Evolutionary conservation across 139 green algal genomes (phyloP).

Genomic region (Volvox reticuliferus): DNA sequence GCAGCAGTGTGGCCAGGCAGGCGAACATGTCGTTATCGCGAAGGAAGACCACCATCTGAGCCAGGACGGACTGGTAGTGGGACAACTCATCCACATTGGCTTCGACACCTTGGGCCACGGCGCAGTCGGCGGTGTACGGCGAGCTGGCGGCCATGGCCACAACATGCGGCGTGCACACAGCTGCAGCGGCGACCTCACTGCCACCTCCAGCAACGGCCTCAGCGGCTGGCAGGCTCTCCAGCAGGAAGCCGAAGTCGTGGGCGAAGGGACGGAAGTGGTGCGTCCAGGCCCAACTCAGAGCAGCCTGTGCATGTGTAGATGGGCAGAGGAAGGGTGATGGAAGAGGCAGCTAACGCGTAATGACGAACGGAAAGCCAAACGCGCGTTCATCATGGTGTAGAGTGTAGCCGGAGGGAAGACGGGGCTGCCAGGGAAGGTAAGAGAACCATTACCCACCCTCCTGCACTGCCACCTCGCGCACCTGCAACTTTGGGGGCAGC

Average conservation of each 20-base stretch:
- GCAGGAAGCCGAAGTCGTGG: conserved; percentile 33
- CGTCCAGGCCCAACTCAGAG: conserved; percentile 40
- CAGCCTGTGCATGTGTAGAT: not conserved
- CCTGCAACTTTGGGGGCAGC: conserved; percentile 24
- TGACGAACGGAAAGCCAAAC: not conserved
- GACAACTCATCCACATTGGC: not conserved
- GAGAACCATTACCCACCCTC: too few relatives aligned
- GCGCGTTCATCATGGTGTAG: not conserved
- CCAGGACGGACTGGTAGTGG: conserved; percentile 33
- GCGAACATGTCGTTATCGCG: conserved; percentile 47
- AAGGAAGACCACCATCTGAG: conserved; percentile 36
- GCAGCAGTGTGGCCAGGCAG: conserved; percentile 42
- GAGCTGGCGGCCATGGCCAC: conserved; percentile 4
- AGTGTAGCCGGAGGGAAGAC: not conserved
- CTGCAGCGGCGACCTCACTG: not conserved
- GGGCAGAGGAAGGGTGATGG: not conserved
- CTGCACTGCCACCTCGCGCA: not conserved
- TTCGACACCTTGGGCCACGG: too few relatives aligned
- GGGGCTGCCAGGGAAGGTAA: too few relatives aligned
- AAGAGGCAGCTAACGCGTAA: too few relatives aligned
- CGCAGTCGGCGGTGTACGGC: not conserved
- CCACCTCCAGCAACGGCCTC: not conserved
- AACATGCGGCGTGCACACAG: not conserved
- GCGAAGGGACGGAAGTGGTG: conserved; percentile 47
- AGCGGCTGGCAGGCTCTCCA: conserved; percentile 30